Base-by-base conservation (phyloP, 1,139 yeast species). In the Candida frijolesensis region DNA sequence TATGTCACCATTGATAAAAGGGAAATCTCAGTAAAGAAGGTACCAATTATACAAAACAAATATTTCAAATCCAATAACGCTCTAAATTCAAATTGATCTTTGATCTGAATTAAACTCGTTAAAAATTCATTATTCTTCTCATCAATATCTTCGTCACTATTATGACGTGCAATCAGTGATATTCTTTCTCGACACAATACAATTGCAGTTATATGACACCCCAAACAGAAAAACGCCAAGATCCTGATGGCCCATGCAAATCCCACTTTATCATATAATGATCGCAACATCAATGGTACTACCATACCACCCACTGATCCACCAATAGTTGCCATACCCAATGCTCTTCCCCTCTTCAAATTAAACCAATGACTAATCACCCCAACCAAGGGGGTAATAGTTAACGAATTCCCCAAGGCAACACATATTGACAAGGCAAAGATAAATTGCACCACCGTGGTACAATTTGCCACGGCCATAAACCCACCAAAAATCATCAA, bases 21-120 rank as follows among this genome's bases (percentile, higher is more conserved):
- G 1, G 87, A 73, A 47, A 83, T 72, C 60, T 86, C 92, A 15
- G 81, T 72, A 47, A 80, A 69, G 15, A 83, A 71, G 2, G 68
- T 67, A 0, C 74, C 77, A 2, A 55, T 58, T 0, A 68, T 65
- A 18, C 70, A 59, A 34, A 64, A 65, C 1, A 61, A 30, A 49
- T 59, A 68, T 47, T 59, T 64, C 68, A 70, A 43, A 63, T 69
- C 58, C 43, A 54, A 59, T 43, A 71, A 55, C 16, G 70, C 61
- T 27, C 52, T 50, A 35, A 67, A 63, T 43, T 67, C 66, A 47
- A 70, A 64, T 32, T 62, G 59, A 30, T 55, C 53, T 42, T 56
- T 58, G 3, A 57, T 49, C 33, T 46, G 57, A 52, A 14, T 67
- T 57, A 12, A 66, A 58, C 51, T 70, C 62, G 9, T 68, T 60